Base-by-base conservation (phyloP, 345 rosid species). In the Aethionema arabicum region DNA sequence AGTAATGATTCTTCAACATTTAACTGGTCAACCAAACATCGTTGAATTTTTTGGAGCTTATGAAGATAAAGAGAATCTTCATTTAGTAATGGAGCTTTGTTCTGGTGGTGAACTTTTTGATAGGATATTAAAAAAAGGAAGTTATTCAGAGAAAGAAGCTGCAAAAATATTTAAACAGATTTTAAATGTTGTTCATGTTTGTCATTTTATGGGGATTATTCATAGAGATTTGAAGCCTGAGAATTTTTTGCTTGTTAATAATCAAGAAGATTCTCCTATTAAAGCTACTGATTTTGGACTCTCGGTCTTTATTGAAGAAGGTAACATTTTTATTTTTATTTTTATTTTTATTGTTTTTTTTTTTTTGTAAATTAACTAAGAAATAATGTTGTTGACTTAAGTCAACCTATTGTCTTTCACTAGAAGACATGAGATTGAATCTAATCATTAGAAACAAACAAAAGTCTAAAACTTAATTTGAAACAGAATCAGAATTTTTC, bases 21-120 rank as follows among this genome's bases (percentile, higher is more conserved):
- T 93, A 35, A 77, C 88, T 4, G 96, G 97, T 39, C 97, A 93
- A 62, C 96, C 97, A 4, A 93, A 87, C 59, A 82, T 87, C 32
- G 96, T 93, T 3, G 88, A 85, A 75, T 90, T 90, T 73, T 79
- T 73, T 51, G 99, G 90, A 4, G 90, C 95, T 10, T 87, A 76
- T 30, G 97, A 90, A 63, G 99, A 90, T 59, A 63, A 43, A 59
- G 79, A 80, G 12, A 71, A 82, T 61, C 52, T 90, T 32, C 83
- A 85, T 66, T 41, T 93, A 61, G 91, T 85, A 33, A 92, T 89
- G 97, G 98, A 92, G 82, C 77, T 92, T 9, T 92, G 98, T 66
- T 84, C 90, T 3, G 97, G 99, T 11, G 96, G 99, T 7, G 99
- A 93, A 79, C 88, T 93, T 10, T 90, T 90, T 55, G 97, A 90